A percentile compares a stretch with the other conserved stretches of the same genome.
Conservation (phyloP, 2,329 filamentous ascomycete genomes). For the Annulohypoxylon truncatum region DNA sequence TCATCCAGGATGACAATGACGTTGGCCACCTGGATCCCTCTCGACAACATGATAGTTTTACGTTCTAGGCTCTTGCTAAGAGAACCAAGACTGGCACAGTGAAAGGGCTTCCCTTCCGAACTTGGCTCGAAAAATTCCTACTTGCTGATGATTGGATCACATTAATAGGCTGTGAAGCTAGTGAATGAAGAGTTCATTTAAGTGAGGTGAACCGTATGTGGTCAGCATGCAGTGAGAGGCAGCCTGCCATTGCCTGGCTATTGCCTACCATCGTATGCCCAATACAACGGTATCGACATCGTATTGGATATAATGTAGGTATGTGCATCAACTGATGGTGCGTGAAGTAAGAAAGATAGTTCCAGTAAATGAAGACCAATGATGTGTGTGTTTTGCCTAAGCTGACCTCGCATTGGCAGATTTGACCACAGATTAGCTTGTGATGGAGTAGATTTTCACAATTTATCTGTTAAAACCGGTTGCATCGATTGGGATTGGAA, state of each 20-base stretch:
- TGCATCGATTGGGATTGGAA: slow-evolving; percentile 39
- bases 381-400: slow-evolving; percentile 37
- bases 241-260: slow-evolving; percentile 9
- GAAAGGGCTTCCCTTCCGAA: slow-evolving; percentile 11
- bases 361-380: slow-evolving; percentile 35
- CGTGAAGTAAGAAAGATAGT: slow-evolving; percentile 23
- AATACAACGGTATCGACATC: slow-evolving; percentile 35
- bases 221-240: slow-evolving; percentile 39
- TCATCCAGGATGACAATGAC: slow-evolving; percentile 25
- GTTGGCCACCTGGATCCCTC: slow-evolving; percentile 34
- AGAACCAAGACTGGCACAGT: slow-evolving; percentile 12
- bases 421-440: slow-evolving; percentile 39
- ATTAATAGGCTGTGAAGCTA: slow-evolving; percentile 33
- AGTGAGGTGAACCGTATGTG: slow-evolving; percentile 30
- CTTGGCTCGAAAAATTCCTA: slow-evolving; percentile 15
- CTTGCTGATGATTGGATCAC: slow-evolving; percentile 27
- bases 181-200: slow-evolving; percentile 31
- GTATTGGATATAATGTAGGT: slow-evolving; percentile 31
- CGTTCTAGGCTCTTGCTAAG: slow-evolving; percentile 2
- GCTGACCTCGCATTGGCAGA: slow-evolving; percentile 39
- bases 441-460: slow-evolving; percentile 35
- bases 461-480: slow-evolving; percentile 41
- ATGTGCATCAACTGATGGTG: slow-evolving; percentile 19
- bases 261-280: slow-evolving; percentile 30
- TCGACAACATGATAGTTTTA: slow-evolving; percentile 17